Percentiles rank a stretch among this genome's conserved stretches.
phyloP scores from a whole-genome alignment of 805 yeast species.

The Monosporozyma yasuniensis region DNA sequence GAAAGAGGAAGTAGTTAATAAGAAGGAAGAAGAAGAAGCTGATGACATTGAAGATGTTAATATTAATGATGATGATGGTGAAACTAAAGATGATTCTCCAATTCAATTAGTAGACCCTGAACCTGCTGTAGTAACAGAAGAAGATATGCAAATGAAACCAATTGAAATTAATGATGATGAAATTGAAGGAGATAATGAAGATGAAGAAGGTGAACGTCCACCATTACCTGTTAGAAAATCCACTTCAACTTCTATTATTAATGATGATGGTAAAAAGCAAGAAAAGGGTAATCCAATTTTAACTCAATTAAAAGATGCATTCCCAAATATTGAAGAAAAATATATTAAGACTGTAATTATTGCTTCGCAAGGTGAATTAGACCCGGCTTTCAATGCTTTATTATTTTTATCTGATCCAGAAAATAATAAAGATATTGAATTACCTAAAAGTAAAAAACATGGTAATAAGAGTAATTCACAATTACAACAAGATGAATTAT shows the following conservation, averaged over 20 bases:
- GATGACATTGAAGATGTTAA: constrained; percentile 4
- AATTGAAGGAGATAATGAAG: constrained; percentile 7
- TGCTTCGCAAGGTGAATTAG: constrained; percentile 74
- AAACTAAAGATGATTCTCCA: not conserved
- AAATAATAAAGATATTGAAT: constrained; percentile 40
- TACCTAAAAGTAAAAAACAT: constrained; percentile 26
- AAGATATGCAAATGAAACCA: not conserved
- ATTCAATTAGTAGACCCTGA: constrained; percentile 7
- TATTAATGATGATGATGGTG: constrained; percentile 7
- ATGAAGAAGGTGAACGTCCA: constrained; percentile 12
- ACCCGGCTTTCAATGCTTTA: constrained; percentile 83
- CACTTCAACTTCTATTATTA: constrained; percentile 1
- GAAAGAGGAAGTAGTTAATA: not conserved
- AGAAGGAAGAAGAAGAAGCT: not conserved
- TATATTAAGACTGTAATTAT: constrained; percentile 70
- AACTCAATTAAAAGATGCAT: constrained; percentile 69
- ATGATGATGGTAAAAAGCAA: not conserved
- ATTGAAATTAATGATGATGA: constrained; percentile 6
- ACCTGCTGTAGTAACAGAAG: constrained; percentile 1
- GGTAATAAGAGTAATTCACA: constrained; percentile 34
- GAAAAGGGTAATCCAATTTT: constrained; percentile 19
- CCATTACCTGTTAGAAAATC: constrained; percentile 23
- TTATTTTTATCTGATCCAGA: constrained; percentile 70
- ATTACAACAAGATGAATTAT: constrained; percentile 62
- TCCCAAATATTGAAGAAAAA: constrained; percentile 67